Percentiles rank a stretch among this genome's conserved stretches.
Evolutionary conservation across 495 filamentous ascomycete genomes (phyloP).

Genomic region (Penicillium parvum): DNA sequence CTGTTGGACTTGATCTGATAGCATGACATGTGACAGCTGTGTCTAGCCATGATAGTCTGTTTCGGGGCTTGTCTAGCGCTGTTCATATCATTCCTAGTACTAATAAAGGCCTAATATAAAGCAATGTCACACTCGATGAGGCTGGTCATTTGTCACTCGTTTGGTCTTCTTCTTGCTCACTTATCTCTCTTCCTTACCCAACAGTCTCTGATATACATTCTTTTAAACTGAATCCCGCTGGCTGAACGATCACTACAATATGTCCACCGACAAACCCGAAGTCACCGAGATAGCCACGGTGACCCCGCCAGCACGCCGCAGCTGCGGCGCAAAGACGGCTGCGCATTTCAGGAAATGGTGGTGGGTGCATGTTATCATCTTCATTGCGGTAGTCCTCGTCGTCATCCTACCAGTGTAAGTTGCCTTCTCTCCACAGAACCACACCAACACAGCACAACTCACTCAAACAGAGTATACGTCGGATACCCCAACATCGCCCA

Average conservation of each 20-base stretch:
- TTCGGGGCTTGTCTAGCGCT: not conserved
- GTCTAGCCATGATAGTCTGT: too few relatives aligned
- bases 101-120: conserved; percentile 2
- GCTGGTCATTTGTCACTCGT: conserved; percentile 2
- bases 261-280: conserved; percentile 28
- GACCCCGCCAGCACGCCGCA: conserved; percentile 19
- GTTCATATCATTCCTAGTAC: not conserved
- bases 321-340: conserved; percentile 33
- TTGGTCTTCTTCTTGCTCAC: not conserved
- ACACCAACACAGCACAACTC: not conserved
- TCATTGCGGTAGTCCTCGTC: conserved; percentile 55
- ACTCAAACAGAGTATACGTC: conserved; percentile 57
- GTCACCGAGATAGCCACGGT: conserved; percentile 16
- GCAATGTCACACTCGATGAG: not conserved
- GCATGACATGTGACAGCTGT: too few relatives aligned
- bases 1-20: too few relatives aligned
- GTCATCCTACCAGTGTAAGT: conserved; percentile 66
- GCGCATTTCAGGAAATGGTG: conserved; percentile 58
- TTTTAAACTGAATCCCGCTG: not conserved
- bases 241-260: conserved; percentile 14
- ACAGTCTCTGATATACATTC: too few relatives aligned
- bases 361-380: conserved; percentile 64
- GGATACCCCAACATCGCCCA: conserved; percentile 71
- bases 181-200: too few relatives aligned
- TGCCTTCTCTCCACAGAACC: too few relatives aligned